phyloP scores from a whole-genome alignment of 208 protist species.

The Crithidia brevicula region DNA sequence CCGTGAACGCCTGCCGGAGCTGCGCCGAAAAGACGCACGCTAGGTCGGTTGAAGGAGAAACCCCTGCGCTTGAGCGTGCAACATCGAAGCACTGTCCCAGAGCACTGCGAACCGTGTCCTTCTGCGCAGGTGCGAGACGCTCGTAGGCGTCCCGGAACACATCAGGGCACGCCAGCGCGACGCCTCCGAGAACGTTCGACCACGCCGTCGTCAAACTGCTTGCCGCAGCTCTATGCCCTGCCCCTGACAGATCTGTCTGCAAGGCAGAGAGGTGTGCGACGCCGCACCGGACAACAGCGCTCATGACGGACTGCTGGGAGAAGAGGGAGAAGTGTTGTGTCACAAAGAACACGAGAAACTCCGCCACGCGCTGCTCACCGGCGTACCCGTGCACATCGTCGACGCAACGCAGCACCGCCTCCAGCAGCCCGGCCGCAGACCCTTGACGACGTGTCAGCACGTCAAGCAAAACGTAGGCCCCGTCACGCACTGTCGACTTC shows the following conservation, averaged over 20 bases:
- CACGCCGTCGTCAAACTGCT: background rate
- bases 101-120: background rate
- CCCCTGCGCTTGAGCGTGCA: no score
- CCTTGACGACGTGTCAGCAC: constrained; percentile 9
- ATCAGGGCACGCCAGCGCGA: constrained; percentile 7
- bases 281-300: background rate
- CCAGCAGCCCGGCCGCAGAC: constrained; percentile 5
- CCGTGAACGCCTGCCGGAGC: background rate
- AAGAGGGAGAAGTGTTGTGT: constrained; percentile 2
- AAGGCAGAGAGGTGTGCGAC: constrained; percentile 16
- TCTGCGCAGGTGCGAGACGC: background rate
- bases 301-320: constrained; percentile 9
- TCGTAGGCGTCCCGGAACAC: constrained; percentile 7
- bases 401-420: constrained; percentile 7
- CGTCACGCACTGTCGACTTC: constrained; percentile 6
- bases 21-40: constrained; percentile 17
- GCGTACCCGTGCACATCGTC: constrained; percentile 5
- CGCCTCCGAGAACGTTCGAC: constrained; percentile 6
- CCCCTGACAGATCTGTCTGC: background rate
- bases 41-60: background rate
- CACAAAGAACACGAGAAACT: constrained; percentile 20
- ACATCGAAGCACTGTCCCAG: constrained; percentile 9
- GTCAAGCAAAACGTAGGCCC: constrained; percentile 15
- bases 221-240: background rate
- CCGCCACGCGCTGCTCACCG: constrained; percentile 8